Evolutionary conservation across 2,329 filamentous ascomycete species (phyloP).

Genomic region (Mariannaea elegans): DNA sequence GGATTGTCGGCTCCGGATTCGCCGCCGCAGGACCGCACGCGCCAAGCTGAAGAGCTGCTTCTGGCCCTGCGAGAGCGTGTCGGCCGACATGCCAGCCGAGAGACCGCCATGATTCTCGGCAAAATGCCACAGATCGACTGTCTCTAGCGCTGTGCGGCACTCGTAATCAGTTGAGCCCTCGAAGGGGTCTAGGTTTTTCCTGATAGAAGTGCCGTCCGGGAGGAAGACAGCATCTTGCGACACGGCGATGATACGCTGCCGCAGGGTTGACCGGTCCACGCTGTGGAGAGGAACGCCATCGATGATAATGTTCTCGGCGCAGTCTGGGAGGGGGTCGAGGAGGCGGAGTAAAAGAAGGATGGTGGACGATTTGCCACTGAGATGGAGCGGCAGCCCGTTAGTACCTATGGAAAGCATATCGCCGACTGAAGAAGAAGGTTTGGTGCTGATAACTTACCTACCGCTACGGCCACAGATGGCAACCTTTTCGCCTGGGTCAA

Average conservation of each 20-base stretch:
- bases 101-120: constrained; percentile 41
- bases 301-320: constrained; percentile 45
- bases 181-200: constrained; percentile 51
- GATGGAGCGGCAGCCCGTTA: not conserved
- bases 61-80: constrained; percentile 59
- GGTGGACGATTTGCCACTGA: constrained; percentile 54
- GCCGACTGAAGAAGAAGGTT: not conserved
- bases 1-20: constrained; percentile 6
- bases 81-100: constrained; percentile 50
- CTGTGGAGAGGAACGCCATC: constrained; percentile 49
- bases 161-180: constrained; percentile 38
- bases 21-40: constrained; percentile 60
- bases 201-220: constrained; percentile 38
- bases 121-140: constrained; percentile 42
- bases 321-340: constrained; percentile 45
- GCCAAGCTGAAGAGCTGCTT: constrained; percentile 70
- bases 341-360: constrained; percentile 51
- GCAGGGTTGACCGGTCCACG: constrained; percentile 52
- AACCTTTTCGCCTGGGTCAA: constrained; percentile 33
- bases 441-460: constrained; percentile 25
- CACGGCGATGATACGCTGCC: constrained; percentile 54
- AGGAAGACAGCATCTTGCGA: constrained; percentile 63
- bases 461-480: constrained; percentile 36
- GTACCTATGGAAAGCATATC: not conserved
- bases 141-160: constrained; percentile 41